These are phyloP conservation scores for Sporisorium sorghi DNA, from an alignment of 1,284 basidiomycete genomes.

Conservation along the genomic window DNA sequence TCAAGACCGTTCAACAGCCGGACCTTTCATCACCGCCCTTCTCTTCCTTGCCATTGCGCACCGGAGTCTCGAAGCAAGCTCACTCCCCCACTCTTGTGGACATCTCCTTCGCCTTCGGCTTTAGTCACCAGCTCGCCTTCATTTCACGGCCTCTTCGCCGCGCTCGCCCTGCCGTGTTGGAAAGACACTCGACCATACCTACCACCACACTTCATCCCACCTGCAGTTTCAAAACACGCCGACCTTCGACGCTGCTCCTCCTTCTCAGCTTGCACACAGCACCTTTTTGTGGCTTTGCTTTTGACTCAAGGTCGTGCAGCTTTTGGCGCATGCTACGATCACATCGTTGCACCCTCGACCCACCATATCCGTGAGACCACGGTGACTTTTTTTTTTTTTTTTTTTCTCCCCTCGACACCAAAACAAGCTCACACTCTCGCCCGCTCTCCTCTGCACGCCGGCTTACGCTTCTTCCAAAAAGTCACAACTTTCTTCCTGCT, in stretches of 20 bases:
- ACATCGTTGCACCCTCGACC: slow-evolving; percentile 19
- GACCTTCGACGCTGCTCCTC: too few species aligned
- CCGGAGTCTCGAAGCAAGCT: neutral
- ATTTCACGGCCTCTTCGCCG: slow-evolving; percentile 4
- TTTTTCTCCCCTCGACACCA: neutral
- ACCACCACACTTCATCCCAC: slow-evolving; percentile 19
- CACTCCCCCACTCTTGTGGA: neutral
- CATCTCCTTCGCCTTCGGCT: neutral
- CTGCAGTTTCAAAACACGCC: neutral
- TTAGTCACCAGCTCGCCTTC: neutral
- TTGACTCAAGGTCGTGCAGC: slow-evolving; percentile 18
- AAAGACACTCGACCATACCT: slow-evolving; percentile 15
- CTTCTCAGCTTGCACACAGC: slow-evolving; percentile 1
- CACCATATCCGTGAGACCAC: slow-evolving; percentile 24
- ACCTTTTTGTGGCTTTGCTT: neutral
- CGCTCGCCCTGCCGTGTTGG: neutral
- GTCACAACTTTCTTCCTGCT: slow-evolving; percentile 20
- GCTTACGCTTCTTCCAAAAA: slow-evolving; percentile 28
- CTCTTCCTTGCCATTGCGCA: slow-evolving; percentile 6
- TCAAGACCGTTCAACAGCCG: slow-evolving; percentile 14
- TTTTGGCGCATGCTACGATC: slow-evolving; percentile 26
- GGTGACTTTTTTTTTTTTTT: slow-evolving; percentile 5
- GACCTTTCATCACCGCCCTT: neutral
- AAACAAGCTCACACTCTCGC: slow-evolving; percentile 29
- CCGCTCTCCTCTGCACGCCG: slow-evolving; percentile 7